phyloP scores from a whole-genome alignment of 495 filamentous ascomycete species.

The Tetracladium setigerum region DNA sequence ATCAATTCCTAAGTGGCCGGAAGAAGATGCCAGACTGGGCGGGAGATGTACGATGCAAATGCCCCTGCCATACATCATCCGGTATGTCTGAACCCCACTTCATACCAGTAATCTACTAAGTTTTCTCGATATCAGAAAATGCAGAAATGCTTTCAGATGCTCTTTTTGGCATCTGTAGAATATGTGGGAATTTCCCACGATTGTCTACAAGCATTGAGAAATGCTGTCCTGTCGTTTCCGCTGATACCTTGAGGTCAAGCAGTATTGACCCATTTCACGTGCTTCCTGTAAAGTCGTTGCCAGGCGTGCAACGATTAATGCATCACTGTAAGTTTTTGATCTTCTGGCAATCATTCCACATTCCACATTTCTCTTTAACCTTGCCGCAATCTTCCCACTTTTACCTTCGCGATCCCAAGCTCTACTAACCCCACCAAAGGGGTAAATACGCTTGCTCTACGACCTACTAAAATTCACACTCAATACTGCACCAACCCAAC shows the following conservation, averaged over 20 bases:
- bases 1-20: too few relatives aligned
- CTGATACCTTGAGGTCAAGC: not conserved
- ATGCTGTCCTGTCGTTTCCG: slow-evolving; percentile 1
- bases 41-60: too few relatives aligned
- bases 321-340: slow-evolving; percentile 7
- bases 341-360: not conserved
- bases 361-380: too few relatives aligned
- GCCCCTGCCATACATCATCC: too few relatives aligned
- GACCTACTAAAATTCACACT: slow-evolving; percentile 11
- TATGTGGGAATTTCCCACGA: slow-evolving; percentile 7
- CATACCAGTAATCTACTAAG: too few relatives aligned
- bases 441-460: slow-evolving; percentile 6
- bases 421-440: not conserved
- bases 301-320: slow-evolving; percentile 5
- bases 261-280: slow-evolving; percentile 9
- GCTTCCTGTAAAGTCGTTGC: not conserved
- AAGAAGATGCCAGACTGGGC: too few relatives aligned
- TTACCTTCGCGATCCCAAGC: too few relatives aligned
- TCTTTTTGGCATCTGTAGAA: slow-evolving; percentile 8
- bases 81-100: too few relatives aligned
- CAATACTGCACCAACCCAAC: slow-evolving; percentile 16
- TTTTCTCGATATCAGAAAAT: not conserved
- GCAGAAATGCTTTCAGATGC: slow-evolving; percentile 2
- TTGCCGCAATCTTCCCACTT: too few relatives aligned
- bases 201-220: not conserved